Conservation (phyloP, 805 yeast species). For the Ogataea neopini region DNA sequence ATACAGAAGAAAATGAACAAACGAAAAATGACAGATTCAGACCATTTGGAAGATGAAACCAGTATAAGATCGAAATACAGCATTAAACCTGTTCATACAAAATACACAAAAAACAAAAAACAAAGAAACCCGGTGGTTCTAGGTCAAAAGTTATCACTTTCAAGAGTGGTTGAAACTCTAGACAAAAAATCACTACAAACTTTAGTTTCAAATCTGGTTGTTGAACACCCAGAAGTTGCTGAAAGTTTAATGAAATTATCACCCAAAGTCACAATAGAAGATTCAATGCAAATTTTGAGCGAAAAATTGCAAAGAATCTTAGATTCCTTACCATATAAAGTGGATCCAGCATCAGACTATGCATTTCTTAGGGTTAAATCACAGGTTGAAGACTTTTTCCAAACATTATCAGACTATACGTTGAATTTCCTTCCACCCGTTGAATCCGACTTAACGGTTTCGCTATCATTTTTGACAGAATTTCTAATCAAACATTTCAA, state of each 20-base stretch:
- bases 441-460: slow-evolving; percentile 51
- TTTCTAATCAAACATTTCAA: slow-evolving; percentile 58
- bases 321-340: slow-evolving; percentile 68
- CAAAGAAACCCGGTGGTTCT: slow-evolving; percentile 40
- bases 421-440: slow-evolving; percentile 72
- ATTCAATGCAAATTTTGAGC: slow-evolving; percentile 51
- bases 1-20: slow-evolving; percentile 19
- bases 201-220: slow-evolving; percentile 54
- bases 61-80: slow-evolving; percentile 5
- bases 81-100: slow-evolving; percentile 11
- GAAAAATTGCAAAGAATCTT: slow-evolving; percentile 46
- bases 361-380: slow-evolving; percentile 74
- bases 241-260: slow-evolving; percentile 50
- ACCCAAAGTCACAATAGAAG: slow-evolving; percentile 57
- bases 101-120: slow-evolving; percentile 30
- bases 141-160: slow-evolving; percentile 63
- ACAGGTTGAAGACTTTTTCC: slow-evolving; percentile 64
- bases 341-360: slow-evolving; percentile 72
- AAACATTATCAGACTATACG: slow-evolving; percentile 72
- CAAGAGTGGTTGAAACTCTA: slow-evolving; percentile 66
- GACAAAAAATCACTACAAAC: slow-evolving; percentile 55
- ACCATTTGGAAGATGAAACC: slow-evolving; percentile 15
- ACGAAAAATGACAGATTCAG: slow-evolving; percentile 18
- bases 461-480: slow-evolving; percentile 63
- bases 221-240: slow-evolving; percentile 61